A percentile compares a stretch with the other conserved stretches of the same genome.
Conservation (phyloP, 306 rosid genomes). For the Cyclanthera cordifolia region DNA sequence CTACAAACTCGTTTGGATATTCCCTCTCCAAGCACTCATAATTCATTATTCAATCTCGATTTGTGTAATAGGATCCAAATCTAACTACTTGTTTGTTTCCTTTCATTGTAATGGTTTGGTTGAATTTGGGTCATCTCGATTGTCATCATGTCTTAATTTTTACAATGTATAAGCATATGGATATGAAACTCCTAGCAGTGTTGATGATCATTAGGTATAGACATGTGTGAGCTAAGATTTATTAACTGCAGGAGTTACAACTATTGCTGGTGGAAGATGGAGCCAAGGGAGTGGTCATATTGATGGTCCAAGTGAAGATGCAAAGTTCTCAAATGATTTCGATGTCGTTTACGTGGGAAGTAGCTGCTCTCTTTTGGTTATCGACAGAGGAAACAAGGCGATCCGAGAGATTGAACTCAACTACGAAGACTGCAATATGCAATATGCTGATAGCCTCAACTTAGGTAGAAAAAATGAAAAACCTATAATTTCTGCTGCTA, state of each 20-base stretch:
- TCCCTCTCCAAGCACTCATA: neutral
- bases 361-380: slow-evolving; percentile 82
- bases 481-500: neutral
- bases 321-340: slow-evolving; percentile 82
- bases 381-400: slow-evolving; percentile 90
- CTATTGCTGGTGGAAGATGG: slow-evolving; percentile 97
- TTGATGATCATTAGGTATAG: neutral
- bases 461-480: slow-evolving; percentile 49
- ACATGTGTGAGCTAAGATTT: neutral
- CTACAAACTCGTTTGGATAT: neutral
- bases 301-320: slow-evolving; percentile 98
- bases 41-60: neutral
- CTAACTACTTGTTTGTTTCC: neutral
- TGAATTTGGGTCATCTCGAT: neutral
- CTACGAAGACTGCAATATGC: slow-evolving; percentile 51
- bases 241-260: slow-evolving; percentile 59
- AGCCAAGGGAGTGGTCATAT: slow-evolving; percentile 71
- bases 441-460: slow-evolving; percentile 42
- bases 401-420: slow-evolving; percentile 88
- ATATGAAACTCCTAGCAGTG: neutral
- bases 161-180: neutral
- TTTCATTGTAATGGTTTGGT: neutral
- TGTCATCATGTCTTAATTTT: neutral
- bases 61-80: neutral
- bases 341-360: slow-evolving; percentile 61